Evolutionary conservation across 768 basidiomycete species (phyloP), one percentile per base, ranked within the genome.

Genomic region (Hypholoma fasciculare): DNA sequence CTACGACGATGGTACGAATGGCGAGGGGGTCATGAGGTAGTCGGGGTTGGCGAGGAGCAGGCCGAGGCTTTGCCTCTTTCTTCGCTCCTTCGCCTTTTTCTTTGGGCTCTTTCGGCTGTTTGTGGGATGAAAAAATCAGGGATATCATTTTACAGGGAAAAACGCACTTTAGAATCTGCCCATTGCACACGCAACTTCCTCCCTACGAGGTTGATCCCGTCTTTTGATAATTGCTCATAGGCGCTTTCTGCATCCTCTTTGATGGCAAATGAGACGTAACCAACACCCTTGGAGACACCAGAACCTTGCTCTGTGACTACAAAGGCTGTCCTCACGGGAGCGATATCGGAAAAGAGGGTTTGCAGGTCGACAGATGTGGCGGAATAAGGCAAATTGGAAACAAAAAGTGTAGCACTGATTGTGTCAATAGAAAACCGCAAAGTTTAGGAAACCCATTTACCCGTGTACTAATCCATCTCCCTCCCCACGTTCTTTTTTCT

Each of bases 271-370:
- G 93, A 89, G 61, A 98, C 93, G 69, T 97, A 98, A 59, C 97
- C 97, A 19, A 98, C 95, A 61, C 96, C 96, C 70, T 98, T 97
- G 1, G 94, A 95, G 4, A 83, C 75, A 16, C 86, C 85, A 1
- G 85, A 82, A 36, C 82, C 88, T 7, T 82, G 86, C 54, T 95
- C 89, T 12, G 87, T 84, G 17, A 98, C 97, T 7, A 99, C 88
- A 67, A 99, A 98, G 0, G 95, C 96, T 17, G 90, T 88, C 38
- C 94, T 85, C 14, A 99, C 91, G 27, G 97, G 97, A 0, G 94
- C 97, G 62, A 97, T 84, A 71, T 96, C 94, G 7, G 96, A 98
- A 77, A 98, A 97, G 19, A 96, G 83, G 0, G 95, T 94, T 65
- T 92, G 85, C 27, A 98, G 79, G 72, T 97, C 94, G 48, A 87